These are phyloP conservation scores for Pyricularia grisea DNA, from an alignment of 2,329 filamentous ascomycete species.

Conservation along the genomic window DNA sequence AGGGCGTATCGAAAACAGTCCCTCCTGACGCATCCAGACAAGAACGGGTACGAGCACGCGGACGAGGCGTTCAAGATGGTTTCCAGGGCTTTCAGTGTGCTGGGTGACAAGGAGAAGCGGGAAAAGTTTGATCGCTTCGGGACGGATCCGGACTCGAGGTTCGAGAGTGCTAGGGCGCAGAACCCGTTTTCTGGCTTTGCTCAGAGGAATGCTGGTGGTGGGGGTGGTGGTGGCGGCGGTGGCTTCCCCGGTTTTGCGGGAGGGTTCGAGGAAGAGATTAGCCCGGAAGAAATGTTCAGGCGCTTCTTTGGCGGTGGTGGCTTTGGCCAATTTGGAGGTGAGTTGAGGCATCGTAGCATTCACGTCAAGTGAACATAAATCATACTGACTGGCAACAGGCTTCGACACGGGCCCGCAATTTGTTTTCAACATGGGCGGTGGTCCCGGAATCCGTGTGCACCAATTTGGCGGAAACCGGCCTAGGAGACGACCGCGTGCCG, in stretches of 20 bases:
- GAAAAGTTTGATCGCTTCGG: slow-evolving; percentile 81
- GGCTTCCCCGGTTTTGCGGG: slow-evolving; percentile 43
- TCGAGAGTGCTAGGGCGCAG: slow-evolving; percentile 53
- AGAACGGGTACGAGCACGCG: slow-evolving; percentile 91
- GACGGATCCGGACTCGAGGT: slow-evolving; percentile 84
- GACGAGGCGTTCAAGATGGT: slow-evolving; percentile 99
- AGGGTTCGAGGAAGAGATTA: slow-evolving; percentile 81
- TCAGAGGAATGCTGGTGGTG: slow-evolving; percentile 32
- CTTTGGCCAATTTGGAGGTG: slow-evolving; percentile 36
- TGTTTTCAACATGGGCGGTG: slow-evolving; percentile 89
- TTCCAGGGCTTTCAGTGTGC: slow-evolving; percentile 80
- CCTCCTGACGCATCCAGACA: slow-evolving; percentile 93
- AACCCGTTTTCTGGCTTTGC: slow-evolving; percentile 58
- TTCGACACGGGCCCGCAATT: slow-evolving; percentile 80
- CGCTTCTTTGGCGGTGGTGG: slow-evolving; percentile 84
- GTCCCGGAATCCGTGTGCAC: slow-evolving; percentile 85
- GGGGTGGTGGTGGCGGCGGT: slow-evolving; percentile 37
- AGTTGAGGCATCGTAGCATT: not conserved
- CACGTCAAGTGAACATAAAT: not conserved
- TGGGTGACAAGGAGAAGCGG: slow-evolving; percentile 91
- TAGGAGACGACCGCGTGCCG: slow-evolving; percentile 63
- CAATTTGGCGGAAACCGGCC: slow-evolving; percentile 82
- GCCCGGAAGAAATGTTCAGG: slow-evolving; percentile 92
- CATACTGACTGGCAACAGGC: slow-evolving; percentile 20
- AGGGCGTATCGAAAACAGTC: slow-evolving; percentile 95